A percentile compares a stretch with the other conserved stretches of the same genome.
These are phyloP conservation scores for Coemansia sp. DNA, from an alignment of 192 early-diverging fungal genomes.

Conservation along the genomic window DNA sequence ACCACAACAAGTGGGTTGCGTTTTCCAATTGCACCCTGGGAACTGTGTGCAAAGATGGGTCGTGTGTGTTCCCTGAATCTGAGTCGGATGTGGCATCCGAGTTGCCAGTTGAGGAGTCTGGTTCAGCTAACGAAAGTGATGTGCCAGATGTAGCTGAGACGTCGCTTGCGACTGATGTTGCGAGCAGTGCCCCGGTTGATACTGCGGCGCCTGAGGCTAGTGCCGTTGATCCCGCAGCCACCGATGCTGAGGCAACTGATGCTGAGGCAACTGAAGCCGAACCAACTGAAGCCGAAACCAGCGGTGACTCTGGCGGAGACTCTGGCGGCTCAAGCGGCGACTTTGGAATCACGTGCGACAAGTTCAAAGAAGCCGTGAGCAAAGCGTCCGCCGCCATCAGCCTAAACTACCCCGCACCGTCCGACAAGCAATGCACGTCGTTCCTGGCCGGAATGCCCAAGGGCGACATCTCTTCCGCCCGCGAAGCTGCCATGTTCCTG, in stretches of 20 bases:
- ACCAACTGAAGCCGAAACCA: not conserved
- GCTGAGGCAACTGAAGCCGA: not conserved
- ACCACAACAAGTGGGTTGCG: constrained; percentile 30
- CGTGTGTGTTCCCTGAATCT: constrained; percentile 12
- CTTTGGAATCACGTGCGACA: constrained; percentile 43
- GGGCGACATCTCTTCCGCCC: constrained; percentile 38
- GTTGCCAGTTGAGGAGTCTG: not conserved
- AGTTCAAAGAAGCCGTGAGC: constrained; percentile 47
- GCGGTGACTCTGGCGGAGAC: constrained; percentile 4
- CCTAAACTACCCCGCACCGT: constrained; percentile 35
- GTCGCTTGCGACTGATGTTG: not conserved
- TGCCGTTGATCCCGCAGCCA: not conserved
- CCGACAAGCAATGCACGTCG: constrained; percentile 32
- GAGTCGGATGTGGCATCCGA: not conserved
- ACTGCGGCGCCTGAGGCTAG: not conserved
- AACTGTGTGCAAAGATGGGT: constrained; percentile 35
- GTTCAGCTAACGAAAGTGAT: constrained; percentile 9
- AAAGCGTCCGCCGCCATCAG: constrained; percentile 37
- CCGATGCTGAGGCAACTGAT: constrained; percentile 2
- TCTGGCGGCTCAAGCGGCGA: constrained; percentile 5
- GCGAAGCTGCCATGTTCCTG: constrained; percentile 56
- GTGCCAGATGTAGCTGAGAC: constrained; percentile 10
- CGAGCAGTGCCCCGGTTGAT: not conserved
- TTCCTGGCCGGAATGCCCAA: constrained; percentile 44
- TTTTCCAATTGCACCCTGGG: constrained; percentile 32